These are phyloP conservation scores for Simplicillium sp. DNA, from an alignment of 2,329 filamentous ascomycete genomes.

Conservation along the genomic window DNA sequence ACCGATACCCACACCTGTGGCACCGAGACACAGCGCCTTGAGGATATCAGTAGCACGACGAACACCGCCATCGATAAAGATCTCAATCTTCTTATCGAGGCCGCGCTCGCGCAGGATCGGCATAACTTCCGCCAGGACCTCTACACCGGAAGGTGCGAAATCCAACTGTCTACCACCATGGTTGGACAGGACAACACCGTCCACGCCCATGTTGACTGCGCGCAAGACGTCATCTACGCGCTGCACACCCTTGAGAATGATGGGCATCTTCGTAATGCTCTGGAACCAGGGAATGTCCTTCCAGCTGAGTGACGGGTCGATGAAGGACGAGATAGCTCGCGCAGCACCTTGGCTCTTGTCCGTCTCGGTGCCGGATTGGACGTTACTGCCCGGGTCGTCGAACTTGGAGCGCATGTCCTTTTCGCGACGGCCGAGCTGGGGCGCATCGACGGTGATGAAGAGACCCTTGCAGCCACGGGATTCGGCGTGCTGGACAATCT, in stretches of 20 bases:
- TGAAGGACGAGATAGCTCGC: constrained; percentile 90
- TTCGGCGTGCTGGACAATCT: constrained; percentile 88
- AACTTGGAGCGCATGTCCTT: constrained; percentile 98
- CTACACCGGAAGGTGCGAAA: constrained; percentile 78
- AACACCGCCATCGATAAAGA: constrained; percentile 86
- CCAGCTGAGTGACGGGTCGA: constrained; percentile 91
- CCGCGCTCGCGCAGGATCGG: constrained; percentile 68
- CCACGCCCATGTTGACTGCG: constrained; percentile 72
- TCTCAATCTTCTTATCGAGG: constrained; percentile 68
- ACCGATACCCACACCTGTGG: constrained; percentile 86
- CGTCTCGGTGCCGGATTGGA: constrained; percentile 67
- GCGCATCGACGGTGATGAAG: constrained; percentile 97
- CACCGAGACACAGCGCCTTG: constrained; percentile 88
- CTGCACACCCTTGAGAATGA: constrained; percentile 94
- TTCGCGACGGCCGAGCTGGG: constrained; percentile 86
- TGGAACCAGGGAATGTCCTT: constrained; percentile 91
- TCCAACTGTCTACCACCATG: constrained; percentile 94
- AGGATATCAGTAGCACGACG: constrained; percentile 88
- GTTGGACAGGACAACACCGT: constrained; percentile 90
- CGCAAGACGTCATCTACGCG: constrained; percentile 88
- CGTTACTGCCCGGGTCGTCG: constrained; percentile 69
- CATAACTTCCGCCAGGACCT: constrained; percentile 90
- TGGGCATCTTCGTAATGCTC: constrained; percentile 85
- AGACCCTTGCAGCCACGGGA: constrained; percentile 84
- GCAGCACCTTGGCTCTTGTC: constrained; percentile 89